A percentile compares a stretch with the other conserved stretches of the same genome.
phyloP scores from a whole-genome alignment of 805 yeast species.

The Hanseniaspora thailandica region DNA sequence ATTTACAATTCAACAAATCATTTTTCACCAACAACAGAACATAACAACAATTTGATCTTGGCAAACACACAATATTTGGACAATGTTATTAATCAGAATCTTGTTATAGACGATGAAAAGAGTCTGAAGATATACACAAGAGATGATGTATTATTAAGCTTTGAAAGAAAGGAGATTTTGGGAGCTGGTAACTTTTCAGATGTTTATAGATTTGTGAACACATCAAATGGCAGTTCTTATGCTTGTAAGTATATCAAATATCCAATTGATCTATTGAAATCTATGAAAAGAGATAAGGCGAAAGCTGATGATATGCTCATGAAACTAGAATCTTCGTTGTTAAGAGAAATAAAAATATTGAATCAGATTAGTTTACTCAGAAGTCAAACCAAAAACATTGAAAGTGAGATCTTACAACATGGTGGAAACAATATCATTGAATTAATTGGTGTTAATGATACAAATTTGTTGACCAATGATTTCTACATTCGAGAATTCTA shows the following conservation, averaged over 20 bases:
- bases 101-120: slow-evolving; percentile 5
- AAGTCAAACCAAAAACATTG: no score
- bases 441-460: slow-evolving; percentile 38
- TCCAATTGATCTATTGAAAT: slow-evolving; percentile 23
- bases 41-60: background rate
- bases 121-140: background rate
- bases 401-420: no score
- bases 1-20: slow-evolving; percentile 12
- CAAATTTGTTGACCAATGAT: slow-evolving; percentile 20
- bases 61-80: slow-evolving; percentile 8
- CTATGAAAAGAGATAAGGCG: slow-evolving; percentile 20
- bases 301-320: slow-evolving; percentile 33
- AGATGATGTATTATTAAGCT: slow-evolving; percentile 18
- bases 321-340: slow-evolving; percentile 48
- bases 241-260: slow-evolving; percentile 62
- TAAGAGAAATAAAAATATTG: slow-evolving; percentile 66
- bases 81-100: background rate
- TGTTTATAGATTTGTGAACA: slow-evolving; percentile 39
- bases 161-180: slow-evolving; percentile 34
- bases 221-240: slow-evolving; percentile 25
- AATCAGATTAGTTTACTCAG: slow-evolving; percentile 28
- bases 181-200: slow-evolving; percentile 63
- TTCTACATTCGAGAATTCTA: slow-evolving; percentile 21
- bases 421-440: slow-evolving; percentile 59
- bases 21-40: slow-evolving; percentile 9